These are phyloP conservation scores for Arthroderma sp. DNA, from an alignment of 2,329 filamentous ascomycete genomes.

Conservation along the genomic window DNA sequence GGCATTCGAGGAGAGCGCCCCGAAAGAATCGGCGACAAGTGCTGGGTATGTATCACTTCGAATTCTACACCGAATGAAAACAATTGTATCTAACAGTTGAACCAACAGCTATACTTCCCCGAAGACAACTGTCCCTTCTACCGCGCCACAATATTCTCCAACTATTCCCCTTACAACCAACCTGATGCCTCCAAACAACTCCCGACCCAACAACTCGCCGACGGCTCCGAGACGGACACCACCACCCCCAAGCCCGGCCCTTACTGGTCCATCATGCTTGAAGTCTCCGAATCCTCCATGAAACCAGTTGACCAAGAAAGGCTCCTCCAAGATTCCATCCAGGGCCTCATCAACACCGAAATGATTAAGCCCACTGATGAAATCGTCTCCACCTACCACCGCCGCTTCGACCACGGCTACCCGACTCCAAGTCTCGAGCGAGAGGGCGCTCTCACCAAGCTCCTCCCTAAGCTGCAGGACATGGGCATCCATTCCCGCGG, in stretches of 20 bases:
- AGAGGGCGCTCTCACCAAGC: conserved; percentile 82
- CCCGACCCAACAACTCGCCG: conserved; percentile 68
- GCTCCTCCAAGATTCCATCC: conserved; percentile 79
- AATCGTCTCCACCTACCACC: conserved; percentile 96
- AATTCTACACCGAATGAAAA: not conserved
- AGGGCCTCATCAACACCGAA: conserved; percentile 93
- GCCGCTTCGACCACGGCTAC: conserved; percentile 96
- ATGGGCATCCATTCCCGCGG: conserved; percentile 90
- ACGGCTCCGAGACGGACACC: conserved; percentile 68
- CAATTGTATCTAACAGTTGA: not conserved
- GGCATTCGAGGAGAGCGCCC: conserved; percentile 84
- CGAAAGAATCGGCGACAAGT: conserved; percentile 97
- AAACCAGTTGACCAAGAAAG: conserved; percentile 85
- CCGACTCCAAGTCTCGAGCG: conserved; percentile 90
- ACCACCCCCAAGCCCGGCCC: conserved; percentile 62
- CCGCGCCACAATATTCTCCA: conserved; percentile 98
- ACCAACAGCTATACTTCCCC: conserved; percentile 75
- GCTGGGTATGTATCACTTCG: conserved; percentile 56
- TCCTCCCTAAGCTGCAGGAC: conserved; percentile 82
- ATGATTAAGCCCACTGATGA: conserved; percentile 87
- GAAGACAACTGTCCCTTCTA: conserved; percentile 99
- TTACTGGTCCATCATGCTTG: conserved; percentile 99
- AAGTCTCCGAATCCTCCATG: conserved; percentile 89
- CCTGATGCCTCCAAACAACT: conserved; percentile 71
- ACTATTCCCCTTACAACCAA: conserved; percentile 99